A percentile compares a stretch with the other conserved stretches of the same genome.
Evolutionary conservation across 2,329 filamentous ascomycete species (phyloP).

Genomic region (Bipolaris bicolor): DNA sequence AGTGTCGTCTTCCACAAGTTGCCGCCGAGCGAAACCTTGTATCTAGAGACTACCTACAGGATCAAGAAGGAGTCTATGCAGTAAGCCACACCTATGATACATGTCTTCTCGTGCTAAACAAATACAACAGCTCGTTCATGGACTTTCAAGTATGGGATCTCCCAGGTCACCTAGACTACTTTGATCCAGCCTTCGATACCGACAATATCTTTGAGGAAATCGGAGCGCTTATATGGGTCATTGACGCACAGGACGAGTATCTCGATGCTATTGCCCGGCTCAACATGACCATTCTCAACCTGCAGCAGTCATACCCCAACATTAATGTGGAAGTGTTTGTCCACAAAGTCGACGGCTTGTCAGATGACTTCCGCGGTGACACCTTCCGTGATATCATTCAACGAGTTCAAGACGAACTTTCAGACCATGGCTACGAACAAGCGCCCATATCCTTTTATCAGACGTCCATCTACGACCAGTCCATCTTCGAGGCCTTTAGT

Average conservation of each 20-base stretch:
- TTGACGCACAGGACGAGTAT: conserved; percentile 98
- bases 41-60: conserved; percentile 90
- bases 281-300: conserved; percentile 85
- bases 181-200: conserved; percentile 86
- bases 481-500: conserved; percentile 96
- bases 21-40: conserved; percentile 92
- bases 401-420: conserved; percentile 93
- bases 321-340: conserved; percentile 99
- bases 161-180: conserved; percentile 91
- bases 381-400: conserved; percentile 97
- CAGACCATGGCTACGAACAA: conserved; percentile 90
- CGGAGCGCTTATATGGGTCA: conserved; percentile 96
- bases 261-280: conserved; percentile 86
- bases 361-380: conserved; percentile 94
- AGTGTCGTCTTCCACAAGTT: conserved; percentile 99
- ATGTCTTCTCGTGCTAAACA: conserved; percentile 7
- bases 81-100: conserved; percentile 60
- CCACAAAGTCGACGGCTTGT: conserved; percentile 97
- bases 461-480: conserved; percentile 98
- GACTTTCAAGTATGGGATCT: conserved; percentile 99
- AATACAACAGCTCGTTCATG: conserved; percentile 81
- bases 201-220: conserved; percentile 94
- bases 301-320: conserved; percentile 86
- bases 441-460: conserved; percentile 93
- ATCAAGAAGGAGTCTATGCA: conserved; percentile 96